Base-by-base conservation (phyloP, 352 stramenopile genomes). In the Globisporangium megalacanthum region DNA sequence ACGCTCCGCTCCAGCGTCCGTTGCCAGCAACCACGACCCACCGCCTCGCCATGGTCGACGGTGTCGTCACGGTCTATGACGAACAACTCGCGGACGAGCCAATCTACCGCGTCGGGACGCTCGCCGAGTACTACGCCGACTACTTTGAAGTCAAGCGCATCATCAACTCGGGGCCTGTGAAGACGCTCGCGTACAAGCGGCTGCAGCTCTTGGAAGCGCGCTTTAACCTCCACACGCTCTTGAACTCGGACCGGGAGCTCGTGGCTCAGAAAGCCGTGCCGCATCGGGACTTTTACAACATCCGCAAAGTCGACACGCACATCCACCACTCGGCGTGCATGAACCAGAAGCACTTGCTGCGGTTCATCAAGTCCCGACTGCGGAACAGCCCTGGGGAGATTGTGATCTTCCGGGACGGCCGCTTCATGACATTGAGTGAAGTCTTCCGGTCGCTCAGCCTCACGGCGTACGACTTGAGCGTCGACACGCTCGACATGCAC, bases 401-500 rank as follows among this genome's bases (percentile, higher is more conserved):
- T 49, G 96, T 99, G 6, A 97, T 98, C 55, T 97, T 93, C 69
- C 82, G 92, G 33, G 94, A 99, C 72, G 97, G 96, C 8, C 87
- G 93, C 45, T 96, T 96, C 73, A 90, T 97, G 76, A 99, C 97
- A 36, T 80, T 99, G 31, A 94, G 83, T 58, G 88, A 99, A 66
- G 89, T 98, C 10, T 98, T 98, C 64, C 72, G 84, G 49, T 96
- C 84, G 52, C 77, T 98, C 33, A 92, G 90, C 51, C 79, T 99
- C 35, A 98, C 97, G 49, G 93, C 94, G 5, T 98, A 99, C 70
- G 95, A 99, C 67, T 75, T 99, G 50, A 99, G 92, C 49, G 98
- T 99, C 55, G 97, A 99, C 70, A 99, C 96, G 42, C 90, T 99
- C 41, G 95, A 99, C 76, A 99, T 99, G 75, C 87, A 99, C 65